Conservation (phyloP, 345 rosid genomes). For the Eucalyptus erythrocorys region DNA sequence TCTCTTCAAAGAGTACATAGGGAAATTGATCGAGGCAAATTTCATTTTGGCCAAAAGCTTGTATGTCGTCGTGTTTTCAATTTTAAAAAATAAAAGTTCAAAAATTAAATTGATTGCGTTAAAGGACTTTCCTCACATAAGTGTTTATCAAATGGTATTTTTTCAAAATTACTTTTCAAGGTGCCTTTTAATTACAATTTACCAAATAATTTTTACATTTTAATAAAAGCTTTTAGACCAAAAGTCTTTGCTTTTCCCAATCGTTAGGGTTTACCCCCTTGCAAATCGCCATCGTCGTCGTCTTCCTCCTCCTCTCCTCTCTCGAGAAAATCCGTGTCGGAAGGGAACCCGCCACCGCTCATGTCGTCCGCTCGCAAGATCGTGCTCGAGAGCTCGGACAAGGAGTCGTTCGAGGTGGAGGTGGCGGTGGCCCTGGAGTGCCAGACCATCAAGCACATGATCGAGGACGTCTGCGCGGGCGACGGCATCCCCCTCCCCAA, state of each 20-base stretch:
- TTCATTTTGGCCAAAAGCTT: constrained; percentile 28
- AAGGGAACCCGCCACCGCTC: not conserved
- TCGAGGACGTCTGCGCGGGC: constrained; percentile 50
- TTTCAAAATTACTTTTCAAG: too few relatives aligned
- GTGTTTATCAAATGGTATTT: too few relatives aligned
- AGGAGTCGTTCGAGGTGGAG: constrained; percentile 54
- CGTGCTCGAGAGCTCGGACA: constrained; percentile 42
- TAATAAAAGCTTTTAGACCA: too few relatives aligned
- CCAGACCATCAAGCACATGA: constrained; percentile 60
- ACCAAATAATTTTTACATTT: too few relatives aligned
- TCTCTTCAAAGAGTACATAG: constrained; percentile 36
- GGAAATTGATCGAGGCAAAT: constrained; percentile 19
- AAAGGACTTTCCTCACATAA: too few relatives aligned
- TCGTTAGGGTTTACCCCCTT: not conserved
- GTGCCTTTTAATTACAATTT: too few relatives aligned
- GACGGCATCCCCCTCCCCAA: constrained; percentile 58
- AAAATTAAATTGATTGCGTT: too few relatives aligned
- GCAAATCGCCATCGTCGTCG: not conserved
- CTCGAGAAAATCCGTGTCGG: not conserved
- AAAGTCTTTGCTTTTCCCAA: too few relatives aligned
- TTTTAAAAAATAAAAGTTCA: too few relatives aligned
- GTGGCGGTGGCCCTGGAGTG: constrained; percentile 48
- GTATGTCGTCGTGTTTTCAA: constrained; percentile 18
- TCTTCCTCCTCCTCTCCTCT: not conserved
- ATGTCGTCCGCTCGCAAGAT: constrained; percentile 20